Evolutionary conservation across 2,329 filamentous ascomycete genomes (phyloP).

Genomic region (Clarireedia hainanense): DNA sequence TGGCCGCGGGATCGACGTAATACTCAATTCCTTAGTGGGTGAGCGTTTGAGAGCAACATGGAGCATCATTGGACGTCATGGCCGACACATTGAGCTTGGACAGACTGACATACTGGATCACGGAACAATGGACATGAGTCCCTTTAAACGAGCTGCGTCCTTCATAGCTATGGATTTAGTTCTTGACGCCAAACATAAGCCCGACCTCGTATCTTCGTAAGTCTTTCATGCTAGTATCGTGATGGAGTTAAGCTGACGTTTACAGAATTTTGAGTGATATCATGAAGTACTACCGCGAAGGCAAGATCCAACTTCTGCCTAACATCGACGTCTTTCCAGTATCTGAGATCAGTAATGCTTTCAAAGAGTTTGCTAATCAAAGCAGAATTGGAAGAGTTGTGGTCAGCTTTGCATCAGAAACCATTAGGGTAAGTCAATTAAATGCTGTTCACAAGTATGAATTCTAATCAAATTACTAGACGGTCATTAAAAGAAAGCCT

Average conservation of each 20-base stretch:
- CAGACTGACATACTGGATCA: slow-evolving; percentile 22
- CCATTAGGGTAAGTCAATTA: neutral
- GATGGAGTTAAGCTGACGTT: neutral
- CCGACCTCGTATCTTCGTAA: neutral
- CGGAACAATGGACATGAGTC: neutral
- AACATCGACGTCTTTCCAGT: neutral
- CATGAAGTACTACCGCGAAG: neutral
- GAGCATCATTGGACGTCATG: slow-evolving; percentile 30
- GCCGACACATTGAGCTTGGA: slow-evolving; percentile 31
- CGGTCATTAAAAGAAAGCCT: neutral
- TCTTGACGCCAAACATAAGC: neutral
- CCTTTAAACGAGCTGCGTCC: neutral
- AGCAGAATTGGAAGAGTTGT: slow-evolving; percentile 5
- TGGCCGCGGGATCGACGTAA: slow-evolving; percentile 22
- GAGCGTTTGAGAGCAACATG: slow-evolving; percentile 22
- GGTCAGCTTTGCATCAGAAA: neutral
- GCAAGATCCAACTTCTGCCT: neutral
- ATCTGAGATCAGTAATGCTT: neutral
- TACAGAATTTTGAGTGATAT: neutral
- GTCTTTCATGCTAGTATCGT: neutral
- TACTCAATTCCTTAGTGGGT: slow-evolving; percentile 23
- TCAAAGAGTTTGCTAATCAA: neutral
- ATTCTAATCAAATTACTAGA: neutral
- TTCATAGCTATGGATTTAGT: slow-evolving; percentile 7
- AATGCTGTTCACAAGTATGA: neutral